These are phyloP conservation scores for Tuber umbilicatum DNA, from an alignment of 495 filamentous ascomycete species.

Conservation along the genomic window DNA sequence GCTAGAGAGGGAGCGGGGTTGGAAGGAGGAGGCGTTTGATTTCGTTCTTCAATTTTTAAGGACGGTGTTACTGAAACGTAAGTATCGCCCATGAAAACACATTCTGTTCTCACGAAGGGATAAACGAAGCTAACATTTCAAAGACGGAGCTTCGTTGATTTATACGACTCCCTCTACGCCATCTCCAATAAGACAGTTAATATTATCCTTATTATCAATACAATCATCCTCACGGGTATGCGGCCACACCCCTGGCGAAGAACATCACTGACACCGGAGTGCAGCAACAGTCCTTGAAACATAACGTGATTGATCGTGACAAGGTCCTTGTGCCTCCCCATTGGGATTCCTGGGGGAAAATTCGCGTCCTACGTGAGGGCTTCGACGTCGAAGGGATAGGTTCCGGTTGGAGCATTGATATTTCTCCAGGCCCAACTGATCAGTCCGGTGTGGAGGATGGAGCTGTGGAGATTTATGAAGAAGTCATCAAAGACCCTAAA, in stretches of 20 bases:
- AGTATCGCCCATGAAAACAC: constrained; percentile 32
- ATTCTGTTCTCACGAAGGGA: background rate
- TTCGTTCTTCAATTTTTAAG: constrained; percentile 81
- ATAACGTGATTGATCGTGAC: constrained; percentile 93
- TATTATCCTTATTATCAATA: constrained; percentile 84
- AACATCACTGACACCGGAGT: constrained; percentile 6
- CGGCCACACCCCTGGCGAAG: background rate
- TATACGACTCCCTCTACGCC: constrained; percentile 77
- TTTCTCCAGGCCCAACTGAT: constrained; percentile 41
- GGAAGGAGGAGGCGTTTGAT: constrained; percentile 93
- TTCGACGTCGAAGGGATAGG: constrained; percentile 87
- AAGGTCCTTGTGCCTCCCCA: constrained; percentile 90
- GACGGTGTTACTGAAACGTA: constrained; percentile 80
- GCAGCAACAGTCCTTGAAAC: constrained; percentile 74
- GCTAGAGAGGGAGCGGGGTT: constrained; percentile 76
- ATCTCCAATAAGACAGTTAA: constrained; percentile 69
- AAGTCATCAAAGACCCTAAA: constrained; percentile 55
- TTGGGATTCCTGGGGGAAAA: constrained; percentile 99
- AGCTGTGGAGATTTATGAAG: constrained; percentile 68
- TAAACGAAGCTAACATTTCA: constrained; percentile 18
- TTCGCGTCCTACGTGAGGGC: constrained; percentile 83
- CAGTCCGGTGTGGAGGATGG: constrained; percentile 45
- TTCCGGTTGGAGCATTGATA: constrained; percentile 73
- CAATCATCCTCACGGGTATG: constrained; percentile 61
- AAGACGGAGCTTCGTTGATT: constrained; percentile 84